phyloP scores from a whole-genome alignment of 108 stramenopile genomes.

The Stephanodiscus minutulus region DNA sequence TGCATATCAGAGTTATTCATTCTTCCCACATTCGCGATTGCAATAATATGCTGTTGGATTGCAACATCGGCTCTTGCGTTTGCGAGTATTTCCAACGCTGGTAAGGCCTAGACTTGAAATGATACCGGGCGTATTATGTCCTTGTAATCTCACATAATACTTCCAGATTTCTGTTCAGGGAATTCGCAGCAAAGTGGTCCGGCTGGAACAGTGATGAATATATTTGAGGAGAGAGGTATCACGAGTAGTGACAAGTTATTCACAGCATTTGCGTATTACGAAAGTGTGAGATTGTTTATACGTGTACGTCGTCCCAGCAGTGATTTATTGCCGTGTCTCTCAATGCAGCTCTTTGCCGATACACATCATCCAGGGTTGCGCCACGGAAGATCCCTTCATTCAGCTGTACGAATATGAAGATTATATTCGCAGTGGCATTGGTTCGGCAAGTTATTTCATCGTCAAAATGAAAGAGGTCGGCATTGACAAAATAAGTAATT shows the following conservation, averaged over 20 bases:
- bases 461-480: slow-evolving; percentile 27
- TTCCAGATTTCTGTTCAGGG: slow-evolving; percentile 40
- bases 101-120: slow-evolving; percentile 10
- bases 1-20: slow-evolving; percentile 25
- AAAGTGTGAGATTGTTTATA: slow-evolving; percentile 19
- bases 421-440: slow-evolving; percentile 21
- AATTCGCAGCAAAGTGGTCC: slow-evolving; percentile 23
- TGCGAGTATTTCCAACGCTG: slow-evolving; percentile 34
- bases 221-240: slow-evolving; percentile 18
- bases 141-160: neutral
- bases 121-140: neutral
- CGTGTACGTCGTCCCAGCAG: neutral
- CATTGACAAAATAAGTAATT: slow-evolving; percentile 20
- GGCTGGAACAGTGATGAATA: slow-evolving; percentile 26
- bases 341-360: neutral
- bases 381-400: slow-evolving; percentile 31
- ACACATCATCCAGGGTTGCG: slow-evolving; percentile 16
- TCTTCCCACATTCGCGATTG: slow-evolving; percentile 34
- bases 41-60: slow-evolving; percentile 20
- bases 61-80: slow-evolving; percentile 28
- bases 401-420: slow-evolving; percentile 44
- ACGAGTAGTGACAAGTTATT: slow-evolving; percentile 19
- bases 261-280: slow-evolving; percentile 39
- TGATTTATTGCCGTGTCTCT: neutral
- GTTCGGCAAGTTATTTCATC: slow-evolving; percentile 20